A percentile compares a stretch with the other conserved stretches of the same genome.
These are phyloP conservation scores for Prunus campanulata DNA, from an alignment of 306 rosid genomes.

Conservation along the genomic window DNA sequence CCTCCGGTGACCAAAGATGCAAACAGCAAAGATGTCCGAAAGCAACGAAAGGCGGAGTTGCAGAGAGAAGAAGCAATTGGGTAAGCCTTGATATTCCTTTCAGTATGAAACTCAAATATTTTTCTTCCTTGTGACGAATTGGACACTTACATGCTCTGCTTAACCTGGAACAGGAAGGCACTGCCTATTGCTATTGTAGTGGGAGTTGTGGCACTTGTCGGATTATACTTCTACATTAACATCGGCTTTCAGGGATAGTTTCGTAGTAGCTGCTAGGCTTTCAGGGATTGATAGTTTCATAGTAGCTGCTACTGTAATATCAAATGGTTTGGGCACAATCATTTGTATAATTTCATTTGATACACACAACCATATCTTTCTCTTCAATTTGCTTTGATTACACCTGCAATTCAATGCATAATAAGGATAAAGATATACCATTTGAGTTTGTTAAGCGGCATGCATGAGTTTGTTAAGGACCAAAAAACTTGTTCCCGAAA, in stretches of 20 bases:
- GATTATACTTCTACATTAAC: slow-evolving; percentile 73
- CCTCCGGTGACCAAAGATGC: slow-evolving; percentile 56
- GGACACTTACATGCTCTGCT: neutral
- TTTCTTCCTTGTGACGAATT: neutral
- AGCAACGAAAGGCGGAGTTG: slow-evolving; percentile 64
- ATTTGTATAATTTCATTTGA: neutral
- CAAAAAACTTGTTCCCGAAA: too few species aligned
- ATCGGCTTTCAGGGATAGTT: slow-evolving; percentile 30
- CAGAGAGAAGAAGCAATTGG: slow-evolving; percentile 75
- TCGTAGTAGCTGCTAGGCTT: neutral
- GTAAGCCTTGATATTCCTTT: slow-evolving; percentile 29
- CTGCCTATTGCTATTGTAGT: slow-evolving; percentile 71
- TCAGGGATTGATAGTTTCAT: neutral
- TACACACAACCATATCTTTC: neutral
- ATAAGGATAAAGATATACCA: neutral
- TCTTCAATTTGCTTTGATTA: neutral
- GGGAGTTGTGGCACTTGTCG: slow-evolving; percentile 74
- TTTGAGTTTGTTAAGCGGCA: too few species aligned
- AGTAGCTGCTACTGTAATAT: neutral
- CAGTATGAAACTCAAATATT: neutral
- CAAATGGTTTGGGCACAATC: neutral
- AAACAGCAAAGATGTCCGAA: slow-evolving; percentile 51
- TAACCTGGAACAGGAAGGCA: slow-evolving; percentile 51
- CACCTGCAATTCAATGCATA: neutral
- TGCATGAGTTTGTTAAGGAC: too few species aligned